Base-by-base conservation (phyloP, 2,329 filamentous ascomycete genomes). In the Beauveria sp. region DNA sequence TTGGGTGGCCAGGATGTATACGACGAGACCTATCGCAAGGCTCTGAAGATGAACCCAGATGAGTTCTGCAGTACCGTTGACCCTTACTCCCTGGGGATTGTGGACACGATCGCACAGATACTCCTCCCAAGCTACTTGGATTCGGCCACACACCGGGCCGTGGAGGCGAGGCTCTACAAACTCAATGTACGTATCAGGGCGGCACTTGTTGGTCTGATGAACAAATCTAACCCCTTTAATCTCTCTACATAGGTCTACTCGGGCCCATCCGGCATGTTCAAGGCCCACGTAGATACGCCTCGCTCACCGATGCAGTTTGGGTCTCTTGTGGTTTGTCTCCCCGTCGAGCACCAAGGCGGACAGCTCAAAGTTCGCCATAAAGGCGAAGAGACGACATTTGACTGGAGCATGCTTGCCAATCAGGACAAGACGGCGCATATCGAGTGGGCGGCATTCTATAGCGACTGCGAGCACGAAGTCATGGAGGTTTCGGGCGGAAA, bases 161-260 rank as follows among this genome's bases (percentile, higher is more conserved):
- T 85, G 1, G 70, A 69, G 4, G 82, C 82, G 0, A 81, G 86
- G 69, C 70, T 86, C 2, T 85, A 84, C 67, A 84, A 84, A 64
- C 69, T 86, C 20, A 85, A 86, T 65, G 78, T 82, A 58, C 50
- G 69, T 65, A 5, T 7, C n/a, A 38, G 16, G 4, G 34, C 24
- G 20, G 18, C 38, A 14, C 31, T 38, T 16, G 8, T 4, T 34
- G n/a, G 2, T 45, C 16, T 12, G 5, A 28, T n/a, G 22, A 3
- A 50, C 8, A 1, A 28, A n/a, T 16, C 22, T 26, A 7, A 34
- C 31, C 3, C 10, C 1, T 34, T 34, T 5, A 12, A 34, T 34
- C 10, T 34, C 3, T 1, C 3, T 16, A 3, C 20, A 0, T 3
- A 83, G 79, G 67, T 83, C 2, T 84, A 85, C 64, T 77, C 76